Base-by-base conservation (phyloP, 495 filamentous ascomycete genomes). In the Penicillium silybi region DNA sequence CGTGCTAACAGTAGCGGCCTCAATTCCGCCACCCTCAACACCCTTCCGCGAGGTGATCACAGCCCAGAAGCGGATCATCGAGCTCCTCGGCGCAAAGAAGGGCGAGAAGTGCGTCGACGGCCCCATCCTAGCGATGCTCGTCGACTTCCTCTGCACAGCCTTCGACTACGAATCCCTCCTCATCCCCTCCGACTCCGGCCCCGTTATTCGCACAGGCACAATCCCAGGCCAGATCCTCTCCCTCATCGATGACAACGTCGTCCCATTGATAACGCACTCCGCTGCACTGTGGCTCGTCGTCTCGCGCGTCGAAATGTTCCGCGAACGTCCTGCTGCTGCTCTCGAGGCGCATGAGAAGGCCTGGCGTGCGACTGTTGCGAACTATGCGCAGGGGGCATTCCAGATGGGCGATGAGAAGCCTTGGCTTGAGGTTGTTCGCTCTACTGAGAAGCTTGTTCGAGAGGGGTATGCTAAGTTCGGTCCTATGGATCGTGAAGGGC, bases 281-380 rank as follows among this genome's bases (percentile, higher is more conserved):
- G 78, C 82, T 0, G 74, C 83, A 2, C 80, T 95, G 13, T 97
- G 90, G 90, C 74, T 77, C 11, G 63, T 95, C 3, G 76, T 91
- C 0, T 79, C 84, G 0, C 80, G 82, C 16, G 74, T 95, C n/a
- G 79, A 85, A 16, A 69, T 85, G 10, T 95, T 86, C 80, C 78
- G 81, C 15, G 65, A 80, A 7, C 83, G 82, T 23, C 90, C 85
- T 3, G 68, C 68, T 0, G 82, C 83, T 20, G 87, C 92, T 3
- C 71, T 98, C 1, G 87, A 87, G 20, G 88, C 87, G 0, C 81
- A 92, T 2, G 93, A 97, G 74, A 90, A 88, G 63, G 89, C 88
- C 2, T 97, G 91, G 90, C 80, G 93, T 0, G 83, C 73, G n/a
- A 66, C 70, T 3, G 59, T 86, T 2, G 76, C 80, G 1, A 64